Evolutionary conservation across 2,329 filamentous ascomycete genomes (phyloP).

Genomic region (Colletotrichum coccodes): DNA sequence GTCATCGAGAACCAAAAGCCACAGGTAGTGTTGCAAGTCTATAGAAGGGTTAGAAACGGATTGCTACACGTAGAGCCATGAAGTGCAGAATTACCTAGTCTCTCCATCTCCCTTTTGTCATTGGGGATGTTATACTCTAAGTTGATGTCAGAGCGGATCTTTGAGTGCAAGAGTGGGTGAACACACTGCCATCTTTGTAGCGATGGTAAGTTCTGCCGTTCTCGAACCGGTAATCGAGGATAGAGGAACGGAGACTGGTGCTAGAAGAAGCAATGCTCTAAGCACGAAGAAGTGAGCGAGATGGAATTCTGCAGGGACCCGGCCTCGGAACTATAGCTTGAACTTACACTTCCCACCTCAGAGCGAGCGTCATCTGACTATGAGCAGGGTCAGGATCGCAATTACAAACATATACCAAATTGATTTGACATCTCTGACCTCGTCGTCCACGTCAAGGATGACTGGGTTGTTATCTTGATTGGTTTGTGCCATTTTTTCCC

Average conservation of each 20-base stretch:
- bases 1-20: constrained; percentile 52
- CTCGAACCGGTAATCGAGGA: constrained; percentile 12
- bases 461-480: neutral
- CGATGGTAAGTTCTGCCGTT: constrained; percentile 34
- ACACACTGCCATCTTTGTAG: constrained; percentile 33
- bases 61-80: neutral
- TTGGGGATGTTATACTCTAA: constrained; percentile 22
- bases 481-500: neutral
- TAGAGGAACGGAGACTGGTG: constrained; percentile 45
- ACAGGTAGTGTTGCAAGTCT: constrained; percentile 65
- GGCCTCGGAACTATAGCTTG: neutral
- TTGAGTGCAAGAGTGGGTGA: neutral
- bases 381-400: neutral
- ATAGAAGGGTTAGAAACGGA: neutral
- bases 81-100: neutral
- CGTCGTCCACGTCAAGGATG: neutral
- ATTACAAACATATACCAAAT: neutral
- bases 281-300: neutral
- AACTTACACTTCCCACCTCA: neutral
- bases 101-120: constrained; percentile 14
- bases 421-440: neutral
- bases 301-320: neutral
- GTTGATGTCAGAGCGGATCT: neutral
- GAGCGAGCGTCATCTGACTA: neutral
- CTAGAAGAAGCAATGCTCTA: constrained; percentile 35